Base-by-base conservation (phyloP, 2,329 filamentous ascomycete genomes). In the Cladophialophora carrionii region DNA sequence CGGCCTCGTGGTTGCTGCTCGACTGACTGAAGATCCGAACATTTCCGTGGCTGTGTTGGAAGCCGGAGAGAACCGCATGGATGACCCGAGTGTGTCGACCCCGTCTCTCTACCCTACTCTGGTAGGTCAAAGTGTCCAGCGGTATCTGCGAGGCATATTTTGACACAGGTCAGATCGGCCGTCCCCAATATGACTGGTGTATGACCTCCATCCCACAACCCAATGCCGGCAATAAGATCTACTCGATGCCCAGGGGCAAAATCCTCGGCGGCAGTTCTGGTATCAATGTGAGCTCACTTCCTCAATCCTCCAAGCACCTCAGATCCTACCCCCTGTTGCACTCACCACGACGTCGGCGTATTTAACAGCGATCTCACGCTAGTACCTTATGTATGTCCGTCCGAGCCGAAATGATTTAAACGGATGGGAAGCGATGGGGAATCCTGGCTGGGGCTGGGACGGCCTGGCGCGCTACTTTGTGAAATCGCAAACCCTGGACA, bases 41-140 rank as follows among this genome's bases (percentile, higher is more conserved):
- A 63, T 80, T 62, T 72, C 73, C 3, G 76, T 85, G 22, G 77
- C 76, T 22, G 78, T 82, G 0, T 70, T 83, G 24, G 80, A 83
- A 71, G 80, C 80, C 17, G 80, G 81, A 31, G 67, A 70, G n/a
- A 72, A 73, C 17, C 69, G 70, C 12, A 64, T 73, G 24, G 72
- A 73, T 12, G 74, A 74, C 7, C 66, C 68, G 12, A 61, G 63
- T 4, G 72, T 76, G 37, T 72, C 71, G 5, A 71, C 72, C 7
- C 73, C 74, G 32, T 57, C 64, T 48, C 56, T 69, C 5, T 71
- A 68, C 51, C 65, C 65, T n/a, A 68, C 67, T 4, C 43, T 66
- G 67, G 65, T 67, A 34, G 41, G 61, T 60, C 26, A 22, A 20
- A 37, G 20, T 52, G 17, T 48, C 43, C 8, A 4, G n/a, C 2